Conservation (phyloP, 352 stramenopile genomes). For the Phytophthora aleatoria region DNA sequence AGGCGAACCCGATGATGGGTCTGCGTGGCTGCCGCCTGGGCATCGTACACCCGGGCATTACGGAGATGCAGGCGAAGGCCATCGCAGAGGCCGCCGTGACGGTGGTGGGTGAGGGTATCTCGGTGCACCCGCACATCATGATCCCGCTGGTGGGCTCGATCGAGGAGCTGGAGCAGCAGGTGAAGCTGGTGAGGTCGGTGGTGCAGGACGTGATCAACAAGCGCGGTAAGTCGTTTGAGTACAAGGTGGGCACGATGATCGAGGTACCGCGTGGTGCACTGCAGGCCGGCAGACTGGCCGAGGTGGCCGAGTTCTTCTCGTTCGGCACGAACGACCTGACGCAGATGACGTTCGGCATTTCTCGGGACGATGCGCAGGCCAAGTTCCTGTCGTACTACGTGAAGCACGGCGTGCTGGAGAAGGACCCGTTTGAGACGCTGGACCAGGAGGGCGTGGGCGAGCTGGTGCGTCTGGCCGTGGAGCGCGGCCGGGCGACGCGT, state of each 20-base stretch:
- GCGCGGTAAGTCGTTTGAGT: conserved; percentile 29
- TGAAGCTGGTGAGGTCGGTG: conserved; percentile 32
- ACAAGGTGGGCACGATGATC: conserved; percentile 37
- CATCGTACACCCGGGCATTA: conserved; percentile 36
- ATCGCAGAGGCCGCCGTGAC: conserved; percentile 29
- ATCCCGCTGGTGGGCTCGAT: conserved; percentile 29
- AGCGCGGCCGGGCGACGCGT: conserved; percentile 21
- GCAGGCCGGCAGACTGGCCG: conserved; percentile 29
- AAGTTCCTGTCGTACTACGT: conserved; percentile 37
- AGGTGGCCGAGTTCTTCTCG: conserved; percentile 35
- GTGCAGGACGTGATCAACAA: conserved; percentile 30
- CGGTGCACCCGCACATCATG: conserved; percentile 31
- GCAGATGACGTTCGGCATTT: conserved; percentile 36
- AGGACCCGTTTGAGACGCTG: conserved; percentile 36
- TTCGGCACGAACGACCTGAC: conserved; percentile 35
- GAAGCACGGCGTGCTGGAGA: conserved; percentile 32
- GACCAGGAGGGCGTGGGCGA: conserved; percentile 35
- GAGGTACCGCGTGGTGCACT: conserved; percentile 29
- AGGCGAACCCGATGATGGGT: conserved; percentile 40
- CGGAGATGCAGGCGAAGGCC: conserved; percentile 35
- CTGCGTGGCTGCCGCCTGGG: conserved; percentile 30
- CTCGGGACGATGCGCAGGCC: conserved; percentile 26
- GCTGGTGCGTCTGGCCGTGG: conserved; percentile 26
- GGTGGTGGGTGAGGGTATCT: conserved; percentile 24
- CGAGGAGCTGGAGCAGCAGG: conserved; percentile 31